Evolutionary conservation across 2,329 filamentous ascomycete species (phyloP).

Genomic region (Aspergillus bombycis): DNA sequence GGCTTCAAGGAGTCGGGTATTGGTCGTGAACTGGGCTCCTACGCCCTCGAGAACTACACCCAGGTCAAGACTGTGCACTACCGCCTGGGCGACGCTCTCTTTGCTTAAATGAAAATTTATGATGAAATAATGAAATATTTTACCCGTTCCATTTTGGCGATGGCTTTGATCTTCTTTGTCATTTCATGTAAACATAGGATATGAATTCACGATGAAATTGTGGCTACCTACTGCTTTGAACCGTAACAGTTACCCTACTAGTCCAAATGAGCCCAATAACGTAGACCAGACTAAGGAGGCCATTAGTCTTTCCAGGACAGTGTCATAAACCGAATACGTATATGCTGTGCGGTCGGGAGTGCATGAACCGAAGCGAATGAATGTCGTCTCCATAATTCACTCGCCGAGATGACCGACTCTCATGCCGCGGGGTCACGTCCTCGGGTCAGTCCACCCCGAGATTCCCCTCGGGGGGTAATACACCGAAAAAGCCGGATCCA

Average conservation of each 20-base stretch:
- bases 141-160: not conserved
- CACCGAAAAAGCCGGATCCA: not conserved
- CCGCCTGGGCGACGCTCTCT: constrained; percentile 47
- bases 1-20: constrained; percentile 50
- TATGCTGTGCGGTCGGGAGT: not conserved
- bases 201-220: not conserved
- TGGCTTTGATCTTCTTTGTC: not conserved
- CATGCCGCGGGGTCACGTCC: not conserved
- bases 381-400: not conserved
- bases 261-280: not conserved
- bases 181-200: not conserved
- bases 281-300: not conserved
- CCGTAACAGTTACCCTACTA: not conserved
- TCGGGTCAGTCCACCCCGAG: not conserved
- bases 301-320: not conserved
- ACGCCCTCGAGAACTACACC: constrained; percentile 54
- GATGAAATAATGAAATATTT: constrained; percentile 15
- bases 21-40: constrained; percentile 51
- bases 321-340: not conserved
- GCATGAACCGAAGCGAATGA: not conserved
- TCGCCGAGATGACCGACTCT: too few relatives aligned
- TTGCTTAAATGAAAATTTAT: constrained; percentile 39
- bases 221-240: not conserved
- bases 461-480: not conserved
- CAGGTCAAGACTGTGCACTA: constrained; percentile 52